Percentiles rank a stretch among this genome's conserved stretches.
Conservation (phyloP, 352 stramenopile genomes). For the Aphanomyces cochlioides region DNA sequence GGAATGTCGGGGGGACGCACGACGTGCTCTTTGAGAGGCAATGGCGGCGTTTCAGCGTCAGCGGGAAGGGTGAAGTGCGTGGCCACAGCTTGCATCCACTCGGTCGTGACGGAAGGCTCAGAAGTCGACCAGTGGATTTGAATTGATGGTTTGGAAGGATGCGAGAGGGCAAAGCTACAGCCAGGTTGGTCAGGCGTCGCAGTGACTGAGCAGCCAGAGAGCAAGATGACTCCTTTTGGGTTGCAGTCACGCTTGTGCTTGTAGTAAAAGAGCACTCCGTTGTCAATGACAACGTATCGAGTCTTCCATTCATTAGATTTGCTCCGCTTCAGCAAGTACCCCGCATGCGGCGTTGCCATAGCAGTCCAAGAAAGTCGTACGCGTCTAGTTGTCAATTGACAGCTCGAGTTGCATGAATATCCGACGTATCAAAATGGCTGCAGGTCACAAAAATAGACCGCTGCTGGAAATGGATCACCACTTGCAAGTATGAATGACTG, state of each 20-base stretch:
- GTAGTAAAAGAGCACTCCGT: slow-evolving; percentile 68
- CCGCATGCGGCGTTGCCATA: background rate
- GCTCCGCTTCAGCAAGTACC: background rate
- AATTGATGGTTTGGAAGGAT: slow-evolving; percentile 55
- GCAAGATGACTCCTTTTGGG: slow-evolving; percentile 58
- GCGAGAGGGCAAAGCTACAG: slow-evolving; percentile 72
- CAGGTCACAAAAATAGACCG: too few relatives aligned
- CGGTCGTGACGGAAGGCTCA: slow-evolving; percentile 46
- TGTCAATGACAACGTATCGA: slow-evolving; percentile 62
- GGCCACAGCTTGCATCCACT: slow-evolving; percentile 54
- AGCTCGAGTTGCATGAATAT: too few relatives aligned
- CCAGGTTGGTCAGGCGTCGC: slow-evolving; percentile 60
- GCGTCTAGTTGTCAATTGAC: too few relatives aligned
- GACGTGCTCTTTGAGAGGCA: slow-evolving; percentile 28
- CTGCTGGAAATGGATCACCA: too few relatives aligned
- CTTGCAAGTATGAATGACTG: too few relatives aligned
- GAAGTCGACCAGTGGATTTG: slow-evolving; percentile 63
- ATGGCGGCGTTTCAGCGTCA: background rate
- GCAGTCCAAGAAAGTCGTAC: too few relatives aligned
- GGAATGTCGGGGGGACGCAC: slow-evolving; percentile 38
- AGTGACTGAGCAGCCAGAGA: slow-evolving; percentile 53
- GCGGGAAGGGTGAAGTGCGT: slow-evolving; percentile 33
- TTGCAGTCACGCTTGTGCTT: slow-evolving; percentile 61
- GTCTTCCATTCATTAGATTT: slow-evolving; percentile 43
- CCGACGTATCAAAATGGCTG: too few relatives aligned